Conservation (phyloP, 768 basidiomycete species). For the Fomitopsis pulvina region DNA sequence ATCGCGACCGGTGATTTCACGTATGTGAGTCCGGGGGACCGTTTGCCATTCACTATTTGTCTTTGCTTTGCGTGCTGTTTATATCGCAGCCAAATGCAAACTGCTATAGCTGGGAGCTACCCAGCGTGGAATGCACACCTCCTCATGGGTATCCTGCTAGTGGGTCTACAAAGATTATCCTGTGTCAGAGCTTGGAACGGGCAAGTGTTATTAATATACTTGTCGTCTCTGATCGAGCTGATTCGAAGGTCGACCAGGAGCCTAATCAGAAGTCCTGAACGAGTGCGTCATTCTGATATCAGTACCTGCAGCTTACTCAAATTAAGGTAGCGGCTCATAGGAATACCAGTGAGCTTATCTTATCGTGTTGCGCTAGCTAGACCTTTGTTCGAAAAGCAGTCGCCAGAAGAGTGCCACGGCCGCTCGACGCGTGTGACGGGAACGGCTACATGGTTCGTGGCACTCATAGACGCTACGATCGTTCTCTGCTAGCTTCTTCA, state of each 20-base stretch:
- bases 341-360: neutral
- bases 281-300: neutral
- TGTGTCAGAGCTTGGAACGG: neutral
- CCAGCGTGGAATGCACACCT: neutral
- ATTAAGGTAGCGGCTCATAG: neutral
- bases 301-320: neutral
- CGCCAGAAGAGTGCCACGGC: neutral
- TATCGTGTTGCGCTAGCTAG: neutral
- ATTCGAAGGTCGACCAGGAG: neutral
- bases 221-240: neutral
- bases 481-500: neutral
- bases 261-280: neutral
- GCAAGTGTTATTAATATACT: neutral
- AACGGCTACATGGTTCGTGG: neutral
- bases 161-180: neutral
- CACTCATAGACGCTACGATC: neutral
- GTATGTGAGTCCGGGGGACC: neutral
- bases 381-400: neutral
- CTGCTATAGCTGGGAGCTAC: neutral
- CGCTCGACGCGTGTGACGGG: neutral
- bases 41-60: neutral
- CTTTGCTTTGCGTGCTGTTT: neutral
- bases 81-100: neutral
- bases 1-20: neutral
- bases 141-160: neutral